Percentiles rank a stretch among this genome's conserved stretches.
phyloP scores from a whole-genome alignment of 108 stramenopile species.

The Chaetoceros tenuissimus region DNA sequence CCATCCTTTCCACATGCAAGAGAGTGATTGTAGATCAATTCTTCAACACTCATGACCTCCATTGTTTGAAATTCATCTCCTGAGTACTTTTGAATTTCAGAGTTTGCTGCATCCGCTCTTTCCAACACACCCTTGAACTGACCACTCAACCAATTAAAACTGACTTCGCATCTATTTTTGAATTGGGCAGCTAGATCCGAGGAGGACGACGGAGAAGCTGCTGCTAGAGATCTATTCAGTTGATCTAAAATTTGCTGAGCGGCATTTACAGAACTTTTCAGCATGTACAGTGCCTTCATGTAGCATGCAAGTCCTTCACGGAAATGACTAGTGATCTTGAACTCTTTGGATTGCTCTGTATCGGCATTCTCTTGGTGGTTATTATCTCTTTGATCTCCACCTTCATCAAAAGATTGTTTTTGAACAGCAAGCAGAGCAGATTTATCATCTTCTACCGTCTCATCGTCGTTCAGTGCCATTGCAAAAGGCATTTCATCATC shows the following conservation, averaged over 20 bases:
- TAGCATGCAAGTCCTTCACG: constrained; percentile 76
- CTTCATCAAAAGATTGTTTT: constrained; percentile 12
- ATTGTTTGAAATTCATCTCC: neutral
- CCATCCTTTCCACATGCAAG: constrained; percentile 76
- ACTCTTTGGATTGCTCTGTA: constrained; percentile 22
- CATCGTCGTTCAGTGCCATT: constrained; percentile 25
- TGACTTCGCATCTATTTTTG: constrained; percentile 59
- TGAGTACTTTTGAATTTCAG: constrained; percentile 51
- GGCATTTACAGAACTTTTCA: constrained; percentile 68
- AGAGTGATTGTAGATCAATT: constrained; percentile 81
- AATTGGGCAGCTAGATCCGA: constrained; percentile 38
- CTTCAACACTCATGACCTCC: constrained; percentile 42
- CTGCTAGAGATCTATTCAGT: constrained; percentile 27
- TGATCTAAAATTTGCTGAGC: constrained; percentile 59
- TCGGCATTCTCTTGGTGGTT: constrained; percentile 9
- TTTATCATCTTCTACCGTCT: constrained; percentile 2
- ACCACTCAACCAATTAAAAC: constrained; percentile 55
- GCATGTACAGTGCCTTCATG: constrained; percentile 70
- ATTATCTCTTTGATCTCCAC: constrained; percentile 7
- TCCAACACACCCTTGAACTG: constrained; percentile 82
- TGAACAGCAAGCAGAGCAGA: neutral
- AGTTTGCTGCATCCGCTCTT: constrained; percentile 70
- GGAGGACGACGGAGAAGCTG: constrained; percentile 10
- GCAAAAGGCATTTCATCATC: constrained; percentile 82
- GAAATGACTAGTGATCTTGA: constrained; percentile 44